phyloP scores from a whole-genome alignment of 2,329 filamentous ascomycete genomes.

The Aspergillus spinulosporus region DNA sequence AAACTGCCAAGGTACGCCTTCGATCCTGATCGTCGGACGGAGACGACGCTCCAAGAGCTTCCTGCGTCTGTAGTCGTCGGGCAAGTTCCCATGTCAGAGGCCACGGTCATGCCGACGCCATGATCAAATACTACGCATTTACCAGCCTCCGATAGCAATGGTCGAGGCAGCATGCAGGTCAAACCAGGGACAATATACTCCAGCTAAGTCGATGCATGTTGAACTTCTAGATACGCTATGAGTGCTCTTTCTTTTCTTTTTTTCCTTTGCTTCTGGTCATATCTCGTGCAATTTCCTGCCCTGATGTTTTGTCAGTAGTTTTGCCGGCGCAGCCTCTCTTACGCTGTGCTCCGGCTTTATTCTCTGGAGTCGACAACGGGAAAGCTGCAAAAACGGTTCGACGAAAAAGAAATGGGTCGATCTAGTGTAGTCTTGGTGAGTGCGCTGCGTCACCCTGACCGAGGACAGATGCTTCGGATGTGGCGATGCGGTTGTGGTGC shows the following conservation, averaged over 20 bases:
- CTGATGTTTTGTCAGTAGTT: constrained; percentile 39
- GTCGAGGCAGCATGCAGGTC: constrained; percentile 1
- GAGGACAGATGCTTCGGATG: constrained; percentile 10
- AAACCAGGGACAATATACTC: constrained; percentile 16
- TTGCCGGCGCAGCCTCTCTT: constrained; percentile 21
- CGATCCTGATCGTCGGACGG: constrained; percentile 48
- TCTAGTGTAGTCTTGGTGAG: constrained; percentile 11
- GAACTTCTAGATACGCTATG: constrained; percentile 30
- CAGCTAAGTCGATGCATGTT: constrained; percentile 43
- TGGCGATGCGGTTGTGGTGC: constrained; percentile 1
- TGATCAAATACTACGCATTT: background rate
- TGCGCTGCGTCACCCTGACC: constrained; percentile 6
- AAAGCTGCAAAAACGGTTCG: background rate
- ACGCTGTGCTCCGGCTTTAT: constrained; percentile 11
- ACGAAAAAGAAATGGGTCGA: background rate
- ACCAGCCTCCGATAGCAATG: background rate
- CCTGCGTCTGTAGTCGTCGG: constrained; percentile 37
- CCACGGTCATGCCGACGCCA: constrained; percentile 35
- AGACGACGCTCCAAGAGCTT: constrained; percentile 39
- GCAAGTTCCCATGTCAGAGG: constrained; percentile 32
- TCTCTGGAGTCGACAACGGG: constrained; percentile 4
- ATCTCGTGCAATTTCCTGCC: constrained; percentile 29
- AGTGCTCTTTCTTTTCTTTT: constrained; percentile 23
- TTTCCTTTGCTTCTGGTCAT: constrained; percentile 16
- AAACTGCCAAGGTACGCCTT: constrained; percentile 73